Evolutionary conservation across 2,329 filamentous ascomycete species (phyloP).

Genomic region (Apiospora sp.): DNA sequence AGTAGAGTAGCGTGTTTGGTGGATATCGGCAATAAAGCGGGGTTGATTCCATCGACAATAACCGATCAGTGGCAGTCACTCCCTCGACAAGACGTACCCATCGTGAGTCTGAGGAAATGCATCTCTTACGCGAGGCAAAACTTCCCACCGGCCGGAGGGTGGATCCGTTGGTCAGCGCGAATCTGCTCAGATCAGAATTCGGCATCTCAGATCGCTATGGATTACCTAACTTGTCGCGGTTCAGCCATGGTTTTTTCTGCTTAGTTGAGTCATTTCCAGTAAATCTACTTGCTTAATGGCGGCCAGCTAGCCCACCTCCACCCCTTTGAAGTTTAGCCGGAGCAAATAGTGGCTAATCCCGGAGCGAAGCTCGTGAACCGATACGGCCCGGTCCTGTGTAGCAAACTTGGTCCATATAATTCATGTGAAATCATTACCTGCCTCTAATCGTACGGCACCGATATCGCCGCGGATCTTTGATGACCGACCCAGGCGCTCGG

Average conservation of each 20-base stretch:
- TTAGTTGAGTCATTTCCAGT: neutral
- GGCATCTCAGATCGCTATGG: neutral
- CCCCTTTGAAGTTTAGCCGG: slow-evolving; percentile 9
- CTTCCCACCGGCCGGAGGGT: neutral
- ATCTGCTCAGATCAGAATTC: neutral
- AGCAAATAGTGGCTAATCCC: slow-evolving; percentile 1
- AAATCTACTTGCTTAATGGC: neutral
- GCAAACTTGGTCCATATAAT: neutral
- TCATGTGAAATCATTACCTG: neutral
- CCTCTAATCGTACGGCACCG: neutral
- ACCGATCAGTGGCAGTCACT: neutral
- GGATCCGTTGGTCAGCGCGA: neutral
- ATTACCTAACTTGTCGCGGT: neutral
- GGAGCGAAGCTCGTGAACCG: neutral
- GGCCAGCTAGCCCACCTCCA: neutral
- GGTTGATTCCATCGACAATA: neutral
- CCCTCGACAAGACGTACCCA: neutral
- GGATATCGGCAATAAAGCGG: slow-evolving; percentile 12
- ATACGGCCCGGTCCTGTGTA: neutral
- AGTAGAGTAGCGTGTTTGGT: neutral
- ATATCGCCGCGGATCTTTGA: neutral
- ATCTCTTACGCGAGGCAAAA: neutral
- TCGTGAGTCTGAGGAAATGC: neutral
- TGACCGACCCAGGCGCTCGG: neutral
- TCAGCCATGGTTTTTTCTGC: neutral